phyloP scores from a whole-genome alignment of 2,329 filamentous ascomycete genomes.

The Aspergillus sp. region DNA sequence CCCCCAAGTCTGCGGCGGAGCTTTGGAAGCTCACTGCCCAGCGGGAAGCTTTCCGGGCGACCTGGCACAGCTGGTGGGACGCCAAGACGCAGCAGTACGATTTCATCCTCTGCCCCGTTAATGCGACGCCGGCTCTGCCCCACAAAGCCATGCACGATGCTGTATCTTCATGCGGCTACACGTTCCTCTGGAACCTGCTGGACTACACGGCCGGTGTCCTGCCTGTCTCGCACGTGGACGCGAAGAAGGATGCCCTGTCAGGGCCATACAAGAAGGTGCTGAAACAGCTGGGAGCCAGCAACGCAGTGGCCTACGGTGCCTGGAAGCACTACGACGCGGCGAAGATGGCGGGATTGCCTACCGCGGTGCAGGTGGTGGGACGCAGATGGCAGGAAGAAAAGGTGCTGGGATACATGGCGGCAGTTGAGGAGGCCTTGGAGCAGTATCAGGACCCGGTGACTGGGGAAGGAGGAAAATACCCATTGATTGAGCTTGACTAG shows the following conservation, averaged over 20 bases:
- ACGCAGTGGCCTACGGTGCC: constrained; percentile 77
- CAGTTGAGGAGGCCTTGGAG: constrained; percentile 73
- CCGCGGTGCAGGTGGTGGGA: constrained; percentile 82
- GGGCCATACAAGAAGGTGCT: constrained; percentile 49
- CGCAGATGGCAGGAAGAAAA: constrained; percentile 83
- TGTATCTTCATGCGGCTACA: constrained; percentile 86
- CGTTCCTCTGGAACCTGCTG: constrained; percentile 89
- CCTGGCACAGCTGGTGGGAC: constrained; percentile 87
- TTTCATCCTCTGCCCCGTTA: constrained; percentile 79
- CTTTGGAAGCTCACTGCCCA: constrained; percentile 79
- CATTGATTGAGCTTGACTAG: constrained; percentile 42
- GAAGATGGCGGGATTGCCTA: constrained; percentile 84
- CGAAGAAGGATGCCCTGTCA: constrained; percentile 65
- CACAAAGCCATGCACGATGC: constrained; percentile 85
- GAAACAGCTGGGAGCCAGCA: constrained; percentile 55
- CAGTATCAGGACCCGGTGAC: constrained; percentile 37
- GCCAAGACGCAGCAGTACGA: constrained; percentile 69
- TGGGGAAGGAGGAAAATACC: constrained; percentile 39
- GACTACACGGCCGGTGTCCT: constrained; percentile 84
- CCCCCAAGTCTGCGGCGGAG: constrained; percentile 71
- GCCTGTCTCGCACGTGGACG: constrained; percentile 81
- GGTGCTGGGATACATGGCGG: constrained; percentile 77
- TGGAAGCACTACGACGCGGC: constrained; percentile 82
- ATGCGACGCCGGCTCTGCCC: constrained; percentile 85
- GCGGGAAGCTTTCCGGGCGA: constrained; percentile 74